These are phyloP conservation scores for Ramicandelaber brevisporus DNA, from an alignment of 192 early-diverging fungal genomes.

Conservation along the genomic window DNA sequence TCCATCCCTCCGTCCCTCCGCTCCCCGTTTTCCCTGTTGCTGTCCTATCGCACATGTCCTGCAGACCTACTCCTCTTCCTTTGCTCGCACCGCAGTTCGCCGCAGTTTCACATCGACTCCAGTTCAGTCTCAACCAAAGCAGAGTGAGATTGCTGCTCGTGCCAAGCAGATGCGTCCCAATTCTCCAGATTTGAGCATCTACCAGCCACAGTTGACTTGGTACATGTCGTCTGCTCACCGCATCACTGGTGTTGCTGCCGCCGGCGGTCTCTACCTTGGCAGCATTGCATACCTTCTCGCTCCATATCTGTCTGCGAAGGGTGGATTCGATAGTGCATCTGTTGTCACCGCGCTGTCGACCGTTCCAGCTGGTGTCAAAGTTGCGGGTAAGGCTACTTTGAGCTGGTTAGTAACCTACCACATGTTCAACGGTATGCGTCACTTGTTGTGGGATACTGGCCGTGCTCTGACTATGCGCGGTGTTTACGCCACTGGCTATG, in stretches of 20 bases:
- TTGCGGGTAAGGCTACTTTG: constrained; percentile 44
- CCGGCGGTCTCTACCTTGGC: constrained; percentile 35
- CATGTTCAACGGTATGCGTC: constrained; percentile 60
- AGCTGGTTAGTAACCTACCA: constrained; percentile 59
- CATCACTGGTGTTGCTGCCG: constrained; percentile 45
- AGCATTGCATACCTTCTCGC: constrained; percentile 38
- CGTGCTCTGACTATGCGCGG: constrained; percentile 38
- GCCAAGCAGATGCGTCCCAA: constrained; percentile 38
- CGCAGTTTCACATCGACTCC: neutral
- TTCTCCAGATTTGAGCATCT: constrained; percentile 68
- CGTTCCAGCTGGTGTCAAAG: constrained; percentile 31
- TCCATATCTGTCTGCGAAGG: constrained; percentile 23
- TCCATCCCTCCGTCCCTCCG: too few relatives aligned
- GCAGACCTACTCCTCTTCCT: too few relatives aligned
- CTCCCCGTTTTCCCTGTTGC: neutral
- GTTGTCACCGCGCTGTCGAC: constrained; percentile 36
- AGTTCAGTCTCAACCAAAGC: neutral
- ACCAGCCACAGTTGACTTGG: constrained; percentile 76
- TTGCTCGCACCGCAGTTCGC: too few relatives aligned
- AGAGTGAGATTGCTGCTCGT: constrained; percentile 15
- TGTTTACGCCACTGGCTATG: constrained; percentile 62
- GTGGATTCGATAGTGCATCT: constrained; percentile 37
- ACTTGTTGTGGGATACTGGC: constrained; percentile 80
- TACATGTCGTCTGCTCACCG: constrained; percentile 43
- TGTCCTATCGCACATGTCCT: neutral